Conservation (phyloP, 2,329 filamentous ascomycete species). For the Trichoderma asperellum region DNA sequence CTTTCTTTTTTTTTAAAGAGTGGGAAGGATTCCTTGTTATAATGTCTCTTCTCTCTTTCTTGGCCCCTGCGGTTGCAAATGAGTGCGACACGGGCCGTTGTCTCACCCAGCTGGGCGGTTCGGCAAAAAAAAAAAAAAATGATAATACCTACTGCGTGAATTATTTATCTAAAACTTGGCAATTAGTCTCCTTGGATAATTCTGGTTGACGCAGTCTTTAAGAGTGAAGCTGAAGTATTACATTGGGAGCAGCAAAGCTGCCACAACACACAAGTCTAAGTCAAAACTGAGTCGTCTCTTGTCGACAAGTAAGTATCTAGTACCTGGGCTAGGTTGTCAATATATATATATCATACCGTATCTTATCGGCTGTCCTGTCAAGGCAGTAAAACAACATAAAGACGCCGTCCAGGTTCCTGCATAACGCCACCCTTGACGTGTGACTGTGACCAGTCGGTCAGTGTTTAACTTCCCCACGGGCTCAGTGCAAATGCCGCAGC, state of each 20-base stretch:
- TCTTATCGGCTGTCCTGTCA: not conserved
- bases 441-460: constrained; percentile 7
- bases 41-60: not conserved
- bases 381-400: not conserved
- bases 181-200: constrained; percentile 12
- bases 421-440: constrained; percentile 19
- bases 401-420: constrained; percentile 14
- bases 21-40: not conserved
- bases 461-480: constrained; percentile 9
- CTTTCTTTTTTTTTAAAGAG: not conserved
- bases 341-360: not conserved
- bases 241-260: not conserved
- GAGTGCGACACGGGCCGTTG: constrained; percentile 12
- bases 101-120: constrained; percentile 23
- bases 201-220: not conserved
- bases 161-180: not conserved
- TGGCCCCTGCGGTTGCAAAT: not conserved
- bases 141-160: not conserved
- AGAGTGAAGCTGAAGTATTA: not conserved
- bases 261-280: not conserved
- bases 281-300: not conserved
- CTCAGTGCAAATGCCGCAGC: not conserved
- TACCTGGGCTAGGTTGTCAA: not conserved
- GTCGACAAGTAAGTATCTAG: not conserved
- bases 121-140: constrained; percentile 7